Evolutionary conservation across 2,329 filamentous ascomycete species (phyloP).

Genomic region (Aspergillus japonicus): DNA sequence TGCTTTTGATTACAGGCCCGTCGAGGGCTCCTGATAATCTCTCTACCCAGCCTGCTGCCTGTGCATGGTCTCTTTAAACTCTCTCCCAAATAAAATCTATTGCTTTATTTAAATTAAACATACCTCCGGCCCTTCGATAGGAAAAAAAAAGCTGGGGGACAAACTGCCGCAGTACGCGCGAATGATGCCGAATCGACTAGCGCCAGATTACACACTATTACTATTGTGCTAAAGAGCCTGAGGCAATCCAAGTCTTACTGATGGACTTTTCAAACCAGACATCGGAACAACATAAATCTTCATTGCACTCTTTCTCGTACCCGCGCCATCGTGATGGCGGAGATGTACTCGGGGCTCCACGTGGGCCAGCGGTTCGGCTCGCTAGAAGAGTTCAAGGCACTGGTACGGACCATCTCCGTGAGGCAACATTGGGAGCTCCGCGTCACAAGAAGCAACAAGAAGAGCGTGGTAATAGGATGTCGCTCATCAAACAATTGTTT

Average conservation of each 20-base stretch:
- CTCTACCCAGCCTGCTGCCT: background rate
- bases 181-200: conserved; percentile 16
- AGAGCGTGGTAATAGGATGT: conserved; percentile 43
- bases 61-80: background rate
- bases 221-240: background rate
- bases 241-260: conserved; percentile 15
- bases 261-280: conserved; percentile 27
- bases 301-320: conserved; percentile 10
- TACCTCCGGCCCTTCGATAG: background rate
- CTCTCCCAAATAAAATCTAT: background rate
- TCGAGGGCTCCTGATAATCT: background rate
- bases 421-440: conserved; percentile 43
- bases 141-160: background rate
- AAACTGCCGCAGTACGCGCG: background rate
- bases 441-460: conserved; percentile 42
- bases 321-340: conserved; percentile 30
- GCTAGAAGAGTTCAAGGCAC: conserved; percentile 40
- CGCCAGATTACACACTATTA: background rate
- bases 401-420: conserved; percentile 42
- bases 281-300: conserved; percentile 15
- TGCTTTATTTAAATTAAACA: background rate
- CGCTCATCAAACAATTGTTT: conserved; percentile 40
- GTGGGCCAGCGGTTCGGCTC: conserved; percentile 40
- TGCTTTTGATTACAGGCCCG: background rate
- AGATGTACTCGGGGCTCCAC: conserved; percentile 42